These are phyloP conservation scores for Lasiodiplodia gonubiensis DNA, from an alignment of 2,329 filamentous ascomycete genomes.

Conservation along the genomic window DNA sequence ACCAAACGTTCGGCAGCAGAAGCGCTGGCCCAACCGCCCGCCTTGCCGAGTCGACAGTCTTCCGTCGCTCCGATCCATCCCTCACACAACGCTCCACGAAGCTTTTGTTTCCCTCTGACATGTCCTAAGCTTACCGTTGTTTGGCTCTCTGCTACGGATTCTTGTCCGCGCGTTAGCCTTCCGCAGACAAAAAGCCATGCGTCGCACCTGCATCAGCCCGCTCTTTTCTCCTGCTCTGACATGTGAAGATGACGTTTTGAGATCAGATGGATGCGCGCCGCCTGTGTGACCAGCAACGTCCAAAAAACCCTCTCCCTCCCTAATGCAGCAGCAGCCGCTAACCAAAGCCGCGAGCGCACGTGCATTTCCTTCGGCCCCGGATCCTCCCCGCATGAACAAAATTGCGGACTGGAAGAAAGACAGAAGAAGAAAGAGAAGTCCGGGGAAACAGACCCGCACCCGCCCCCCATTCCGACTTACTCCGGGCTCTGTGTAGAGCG, in stretches of 20 bases:
- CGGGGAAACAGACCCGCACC: not conserved
- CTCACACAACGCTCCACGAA: not conserved
- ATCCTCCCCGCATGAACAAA: constrained; percentile 16
- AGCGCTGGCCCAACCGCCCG: not conserved
- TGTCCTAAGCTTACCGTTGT: not conserved
- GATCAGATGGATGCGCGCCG: not conserved
- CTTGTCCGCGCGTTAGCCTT: not conserved
- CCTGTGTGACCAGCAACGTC: not conserved
- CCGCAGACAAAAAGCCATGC: not conserved
- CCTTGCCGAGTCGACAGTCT: constrained; percentile 15
- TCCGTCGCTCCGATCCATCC: constrained; percentile 16
- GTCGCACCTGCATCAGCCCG: not conserved
- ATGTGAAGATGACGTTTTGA: constrained; percentile 26
- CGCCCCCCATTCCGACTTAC: not conserved
- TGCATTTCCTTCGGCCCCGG: constrained; percentile 26
- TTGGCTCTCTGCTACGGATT: not conserved
- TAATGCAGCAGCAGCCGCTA: not conserved
- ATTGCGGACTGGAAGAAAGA: not conserved
- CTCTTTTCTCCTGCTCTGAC: not conserved
- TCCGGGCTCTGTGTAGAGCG: not conserved
- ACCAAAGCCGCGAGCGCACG: constrained; percentile 11
- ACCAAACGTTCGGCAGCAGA: constrained; percentile 6
- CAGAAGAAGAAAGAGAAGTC: not conserved
- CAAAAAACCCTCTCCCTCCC: not conserved
- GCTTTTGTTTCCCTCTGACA: not conserved